Evolutionary conservation across 169 alveolate species (phyloP), one percentile per base, ranked within the genome.

Genomic region (Plasmodium gallinaceum): DNA sequence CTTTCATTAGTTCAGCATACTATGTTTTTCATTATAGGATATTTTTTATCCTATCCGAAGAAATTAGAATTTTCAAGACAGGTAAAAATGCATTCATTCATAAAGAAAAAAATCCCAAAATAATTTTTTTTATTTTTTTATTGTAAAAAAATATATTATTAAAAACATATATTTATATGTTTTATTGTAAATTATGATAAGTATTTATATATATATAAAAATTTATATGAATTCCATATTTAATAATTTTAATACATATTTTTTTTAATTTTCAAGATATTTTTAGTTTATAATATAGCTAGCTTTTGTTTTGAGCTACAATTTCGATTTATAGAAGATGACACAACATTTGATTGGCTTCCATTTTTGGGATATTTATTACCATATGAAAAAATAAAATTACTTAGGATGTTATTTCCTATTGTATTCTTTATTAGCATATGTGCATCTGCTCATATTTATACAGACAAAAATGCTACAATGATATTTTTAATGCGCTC

Each of bases 241-340:
- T 4, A 1, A 32, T 32, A 32, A 32, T 32, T 32, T 52, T 48
- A 48, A n/a, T 52, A n/a, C 12, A 52, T 52, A 46, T 52, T 32
- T 80, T 37, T 32, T 26, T 42, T 69, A 39, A 48, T 66, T 66
- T 60, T 52, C 4, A 9, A 80, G 90, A 80, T 80, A n/a, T 80
- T 80, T 52, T 61, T 80, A 64, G 90, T 80, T 43, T 80, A 80
- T 32, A 80, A 80, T 61, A 80, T 80, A 65, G 90, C 90, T 66
- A 80, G 90, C 42, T 80, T 80, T 43, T 80, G 90, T 45, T 80
- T 80, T 54, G 90, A 80, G 48, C 43, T 83, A 20, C 91, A 83
- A 32, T 83, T 83, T 58, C 91, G 91, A 39, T 83, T 83, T 58
- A 83, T 83, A 43, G 91, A 83, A 68, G 91, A 83, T 46, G 91